These are phyloP conservation scores for Urochloa ruziziensis DNA, from an alignment of 176 grass and related monocot species.

Conservation along the genomic window DNA sequence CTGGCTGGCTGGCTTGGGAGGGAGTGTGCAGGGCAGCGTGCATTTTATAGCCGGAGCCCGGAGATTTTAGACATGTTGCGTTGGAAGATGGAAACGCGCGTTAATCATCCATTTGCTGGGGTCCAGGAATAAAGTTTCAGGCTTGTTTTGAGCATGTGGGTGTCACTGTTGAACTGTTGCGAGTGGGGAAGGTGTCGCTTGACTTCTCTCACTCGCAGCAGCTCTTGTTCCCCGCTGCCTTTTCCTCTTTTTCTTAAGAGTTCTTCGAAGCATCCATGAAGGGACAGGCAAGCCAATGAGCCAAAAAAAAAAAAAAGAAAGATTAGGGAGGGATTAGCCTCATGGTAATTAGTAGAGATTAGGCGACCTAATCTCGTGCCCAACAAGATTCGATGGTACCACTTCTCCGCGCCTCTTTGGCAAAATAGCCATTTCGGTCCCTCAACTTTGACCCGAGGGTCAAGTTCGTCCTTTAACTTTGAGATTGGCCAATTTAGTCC, in stretches of 20 bases:
- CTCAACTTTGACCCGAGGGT: too few relatives aligned
- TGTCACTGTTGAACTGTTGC: conserved; percentile 22
- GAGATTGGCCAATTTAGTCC: too few relatives aligned
- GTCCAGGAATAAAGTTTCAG: conserved; percentile 5
- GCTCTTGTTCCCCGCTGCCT: not conserved
- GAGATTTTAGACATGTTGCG: not conserved
- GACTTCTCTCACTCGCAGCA: not conserved
- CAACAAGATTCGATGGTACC: too few relatives aligned
- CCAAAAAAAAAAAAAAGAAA: not conserved
- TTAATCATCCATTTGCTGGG: not conserved
- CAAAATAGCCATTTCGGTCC: too few relatives aligned
- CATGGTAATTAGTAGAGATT: not conserved
- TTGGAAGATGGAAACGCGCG: conserved; percentile 8
- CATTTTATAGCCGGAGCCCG: conserved; percentile 30
- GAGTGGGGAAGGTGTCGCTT: not conserved
- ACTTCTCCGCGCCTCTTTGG: too few relatives aligned
- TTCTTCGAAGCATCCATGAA: conserved; percentile 3
- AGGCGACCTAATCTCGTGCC: not conserved
- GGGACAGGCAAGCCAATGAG: not conserved
- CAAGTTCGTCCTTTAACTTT: too few relatives aligned
- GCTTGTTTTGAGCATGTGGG: conserved; percentile 16
- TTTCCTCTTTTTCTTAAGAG: not conserved
- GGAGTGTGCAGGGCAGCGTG: not conserved
- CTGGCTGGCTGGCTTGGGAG: not conserved
- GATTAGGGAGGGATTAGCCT: not conserved